These are phyloP conservation scores for Sugiyamaella grinbergsii DNA, from an alignment of 1,139 yeast genomes.

Conservation along the genomic window DNA sequence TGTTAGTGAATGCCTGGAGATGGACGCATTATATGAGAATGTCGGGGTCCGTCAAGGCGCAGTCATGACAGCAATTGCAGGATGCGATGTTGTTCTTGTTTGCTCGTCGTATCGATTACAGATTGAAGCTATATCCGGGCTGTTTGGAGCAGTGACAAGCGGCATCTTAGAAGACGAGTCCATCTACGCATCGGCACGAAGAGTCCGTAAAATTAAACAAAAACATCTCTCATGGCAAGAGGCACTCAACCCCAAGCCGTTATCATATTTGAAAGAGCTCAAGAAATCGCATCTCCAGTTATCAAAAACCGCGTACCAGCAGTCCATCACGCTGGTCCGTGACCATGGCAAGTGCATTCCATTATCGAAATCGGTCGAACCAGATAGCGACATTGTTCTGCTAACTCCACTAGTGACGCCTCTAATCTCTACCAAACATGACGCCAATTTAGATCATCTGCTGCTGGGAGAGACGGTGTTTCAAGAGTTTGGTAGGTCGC, in stretches of 20 bases:
- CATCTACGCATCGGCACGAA: slow-evolving; percentile 46
- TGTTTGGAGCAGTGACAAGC: slow-evolving; percentile 55
- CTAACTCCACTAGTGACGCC: slow-evolving; percentile 59
- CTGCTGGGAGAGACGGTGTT: slow-evolving; percentile 62
- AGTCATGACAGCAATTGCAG: slow-evolving; percentile 61
- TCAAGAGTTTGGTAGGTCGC: slow-evolving; percentile 43
- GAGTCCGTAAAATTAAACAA: slow-evolving; percentile 52
- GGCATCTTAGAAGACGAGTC: slow-evolving; percentile 57
- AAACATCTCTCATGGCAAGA: slow-evolving; percentile 53
- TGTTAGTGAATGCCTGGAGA: slow-evolving; percentile 64
- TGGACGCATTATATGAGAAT: slow-evolving; percentile 64
- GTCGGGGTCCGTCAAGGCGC: slow-evolving; percentile 71
- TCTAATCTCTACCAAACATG: slow-evolving; percentile 37
- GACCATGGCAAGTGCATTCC: slow-evolving; percentile 59
- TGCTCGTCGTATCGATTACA: slow-evolving; percentile 62
- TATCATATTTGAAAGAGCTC: slow-evolving; percentile 40
- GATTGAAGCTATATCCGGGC: slow-evolving; percentile 59
- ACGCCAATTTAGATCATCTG: slow-evolving; percentile 37
- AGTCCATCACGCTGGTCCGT: slow-evolving; percentile 58
- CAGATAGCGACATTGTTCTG: slow-evolving; percentile 47
- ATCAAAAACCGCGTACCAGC: slow-evolving; percentile 53
- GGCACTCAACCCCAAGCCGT: slow-evolving; percentile 44
- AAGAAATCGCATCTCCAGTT: slow-evolving; percentile 52
- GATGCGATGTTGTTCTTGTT: slow-evolving; percentile 66
- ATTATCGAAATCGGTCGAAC: slow-evolving; percentile 48